A percentile compares a stretch with the other conserved stretches of the same genome.
phyloP scores from a whole-genome alignment of 2,329 filamentous ascomycete species.

The Cladosporium sp. region DNA sequence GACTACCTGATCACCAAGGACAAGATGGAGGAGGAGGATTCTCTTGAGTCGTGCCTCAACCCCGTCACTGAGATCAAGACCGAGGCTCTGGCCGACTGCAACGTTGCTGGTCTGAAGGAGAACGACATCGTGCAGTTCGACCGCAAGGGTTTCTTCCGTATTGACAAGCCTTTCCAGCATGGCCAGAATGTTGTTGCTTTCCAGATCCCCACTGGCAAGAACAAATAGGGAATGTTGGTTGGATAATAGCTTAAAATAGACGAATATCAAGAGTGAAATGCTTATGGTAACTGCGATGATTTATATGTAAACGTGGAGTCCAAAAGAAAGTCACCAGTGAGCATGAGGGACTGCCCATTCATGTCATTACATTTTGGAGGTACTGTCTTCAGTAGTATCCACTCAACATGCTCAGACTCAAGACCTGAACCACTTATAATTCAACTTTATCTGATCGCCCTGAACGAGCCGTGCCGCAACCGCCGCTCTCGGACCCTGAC shows the following conservation, averaged over 20 bases:
- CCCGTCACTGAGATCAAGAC: slow-evolving; percentile 69
- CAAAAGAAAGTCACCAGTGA: no score
- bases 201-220: slow-evolving; percentile 65
- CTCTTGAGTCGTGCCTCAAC: slow-evolving; percentile 78
- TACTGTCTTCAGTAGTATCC: no score
- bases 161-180: slow-evolving; percentile 61
- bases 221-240: slow-evolving; percentile 11
- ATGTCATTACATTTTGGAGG: no score
- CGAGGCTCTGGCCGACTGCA: slow-evolving; percentile 73
- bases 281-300: background rate
- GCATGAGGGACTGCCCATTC: no score
- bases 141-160: slow-evolving; percentile 84
- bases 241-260: background rate
- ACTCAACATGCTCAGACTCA: no score
- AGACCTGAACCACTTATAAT: no score
- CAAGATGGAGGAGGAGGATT: slow-evolving; percentile 82
- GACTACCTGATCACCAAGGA: slow-evolving; percentile 95
- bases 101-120: slow-evolving; percentile 70
- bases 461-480: slow-evolving; percentile 4
- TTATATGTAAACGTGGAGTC: no score
- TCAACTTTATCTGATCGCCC: background rate
- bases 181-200: slow-evolving; percentile 61
- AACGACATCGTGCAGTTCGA: slow-evolving; percentile 95
- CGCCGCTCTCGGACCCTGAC: background rate
- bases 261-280: slow-evolving; percentile 13